phyloP scores from a whole-genome alignment of 495 filamentous ascomycete species.

The Endocarpon pusillum region DNA sequence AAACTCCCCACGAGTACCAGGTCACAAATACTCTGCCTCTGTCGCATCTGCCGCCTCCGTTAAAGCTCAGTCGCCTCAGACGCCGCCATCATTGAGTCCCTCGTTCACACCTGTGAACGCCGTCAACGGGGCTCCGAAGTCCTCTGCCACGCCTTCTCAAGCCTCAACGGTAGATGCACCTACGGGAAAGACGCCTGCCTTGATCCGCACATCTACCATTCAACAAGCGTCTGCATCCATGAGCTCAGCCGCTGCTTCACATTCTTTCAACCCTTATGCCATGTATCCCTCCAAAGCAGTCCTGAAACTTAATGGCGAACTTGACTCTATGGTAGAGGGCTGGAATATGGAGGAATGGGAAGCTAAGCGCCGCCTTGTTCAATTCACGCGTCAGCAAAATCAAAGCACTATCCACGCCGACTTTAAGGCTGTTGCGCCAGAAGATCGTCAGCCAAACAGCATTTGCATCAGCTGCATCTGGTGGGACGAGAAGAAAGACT shows the following conservation, averaged over 20 bases:
- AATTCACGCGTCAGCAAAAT: conserved; percentile 65
- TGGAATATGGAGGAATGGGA: conserved; percentile 72
- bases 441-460: conserved; percentile 51
- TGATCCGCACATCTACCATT: conserved; percentile 75
- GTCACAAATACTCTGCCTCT: conserved; percentile 18
- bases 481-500: conserved; percentile 82
- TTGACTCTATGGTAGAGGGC: conserved; percentile 57
- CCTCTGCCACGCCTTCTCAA: conserved; percentile 17
- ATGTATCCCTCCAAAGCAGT: conserved; percentile 76
- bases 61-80: conserved; percentile 25
- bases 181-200: conserved; percentile 32
- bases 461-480: conserved; percentile 81
- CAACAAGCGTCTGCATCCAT: conserved; percentile 35
- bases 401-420: conserved; percentile 54
- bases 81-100: conserved; percentile 29
- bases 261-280: conserved; percentile 59
- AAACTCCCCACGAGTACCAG: conserved; percentile 16
- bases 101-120: conserved; percentile 18
- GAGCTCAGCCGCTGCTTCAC: conserved; percentile 19
- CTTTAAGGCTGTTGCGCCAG: conserved; percentile 52
- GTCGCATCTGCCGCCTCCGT: conserved; percentile 19
- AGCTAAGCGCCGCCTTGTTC: conserved; percentile 61
- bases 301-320: conserved; percentile 68
- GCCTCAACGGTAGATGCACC: conserved; percentile 25
- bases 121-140: conserved; percentile 16